Percentiles rank a stretch among this genome's conserved stretches.
phyloP scores from a whole-genome alignment of 2,329 filamentous ascomycete species.

The Colletotrichum truncatum region DNA sequence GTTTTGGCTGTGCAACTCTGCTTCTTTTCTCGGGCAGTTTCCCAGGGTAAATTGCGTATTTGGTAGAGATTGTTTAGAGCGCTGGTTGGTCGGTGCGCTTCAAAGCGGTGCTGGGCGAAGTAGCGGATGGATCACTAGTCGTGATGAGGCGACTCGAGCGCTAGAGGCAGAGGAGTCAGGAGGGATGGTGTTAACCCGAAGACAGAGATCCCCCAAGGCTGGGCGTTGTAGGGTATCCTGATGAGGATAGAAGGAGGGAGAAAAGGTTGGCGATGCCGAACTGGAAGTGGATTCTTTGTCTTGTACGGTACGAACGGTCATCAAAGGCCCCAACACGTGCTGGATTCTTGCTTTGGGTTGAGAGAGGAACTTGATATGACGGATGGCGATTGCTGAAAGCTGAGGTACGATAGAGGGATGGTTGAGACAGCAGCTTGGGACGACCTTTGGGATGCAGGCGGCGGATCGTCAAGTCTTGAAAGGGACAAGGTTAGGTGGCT shows the following conservation, averaged over 20 bases:
- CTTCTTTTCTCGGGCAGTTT: not conserved
- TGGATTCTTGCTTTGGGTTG: too few relatives aligned
- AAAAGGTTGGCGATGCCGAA: too few relatives aligned
- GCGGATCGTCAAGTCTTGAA: not conserved
- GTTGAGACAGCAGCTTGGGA: not conserved
- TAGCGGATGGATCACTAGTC: not conserved
- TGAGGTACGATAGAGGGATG: not conserved
- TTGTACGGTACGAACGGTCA: too few relatives aligned
- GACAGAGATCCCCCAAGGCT: not conserved
- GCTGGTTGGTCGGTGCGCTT: constrained; percentile 4
- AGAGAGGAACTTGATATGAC: too few relatives aligned
- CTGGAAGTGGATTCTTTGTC: too few relatives aligned
- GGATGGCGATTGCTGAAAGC: too few relatives aligned
- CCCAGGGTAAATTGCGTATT: not conserved
- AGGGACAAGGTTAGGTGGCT: not conserved
- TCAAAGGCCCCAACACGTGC: too few relatives aligned
- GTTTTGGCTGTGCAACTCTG: constrained; percentile 15
- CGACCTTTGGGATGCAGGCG: not conserved
- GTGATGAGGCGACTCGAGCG: not conserved
- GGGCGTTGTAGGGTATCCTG: too few relatives aligned
- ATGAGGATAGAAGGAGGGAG: too few relatives aligned
- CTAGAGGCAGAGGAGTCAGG: not conserved
- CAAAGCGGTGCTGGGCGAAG: not conserved
- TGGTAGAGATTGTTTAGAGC: not conserved
- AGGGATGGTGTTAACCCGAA: not conserved